Conservation (phyloP, 805 yeast genomes). For the Helenozyma baotianmanensis region DNA sequence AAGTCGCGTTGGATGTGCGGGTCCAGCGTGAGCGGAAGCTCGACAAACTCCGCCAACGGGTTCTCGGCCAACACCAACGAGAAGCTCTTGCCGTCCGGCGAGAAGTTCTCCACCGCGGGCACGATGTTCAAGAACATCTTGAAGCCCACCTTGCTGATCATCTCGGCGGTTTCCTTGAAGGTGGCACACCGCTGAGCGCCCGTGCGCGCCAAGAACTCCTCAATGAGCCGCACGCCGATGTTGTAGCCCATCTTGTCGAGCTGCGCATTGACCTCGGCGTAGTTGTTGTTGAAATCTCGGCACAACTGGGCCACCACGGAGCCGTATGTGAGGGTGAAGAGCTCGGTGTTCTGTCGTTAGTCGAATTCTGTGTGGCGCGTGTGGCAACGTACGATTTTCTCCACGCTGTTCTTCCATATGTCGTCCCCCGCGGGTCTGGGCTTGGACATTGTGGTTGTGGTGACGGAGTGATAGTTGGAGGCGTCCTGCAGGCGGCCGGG, state of each 20-base stretch:
- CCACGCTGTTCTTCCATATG: slow-evolving; percentile 83
- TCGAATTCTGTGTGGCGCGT: too few species aligned
- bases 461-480: too few species aligned
- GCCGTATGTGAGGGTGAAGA: slow-evolving; percentile 93
- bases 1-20: slow-evolving; percentile 62
- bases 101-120: slow-evolving; percentile 75
- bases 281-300: slow-evolving; percentile 73
- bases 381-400: slow-evolving; percentile 68
- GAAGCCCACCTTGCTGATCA: slow-evolving; percentile 82
- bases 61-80: slow-evolving; percentile 73
- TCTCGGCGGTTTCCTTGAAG: slow-evolving; percentile 83
- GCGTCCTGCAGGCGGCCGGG: too few species aligned
- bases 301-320: slow-evolving; percentile 89
- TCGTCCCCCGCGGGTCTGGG: slow-evolving; percentile 63
- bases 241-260: slow-evolving; percentile 92
- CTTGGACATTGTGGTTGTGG: slow-evolving; percentile 9
- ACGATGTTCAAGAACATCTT: slow-evolving; percentile 79
- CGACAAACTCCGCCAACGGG: slow-evolving; percentile 93
- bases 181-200: slow-evolving; percentile 78
- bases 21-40: slow-evolving; percentile 68
- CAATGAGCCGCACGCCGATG: slow-evolving; percentile 86
- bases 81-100: slow-evolving; percentile 69
- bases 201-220: slow-evolving; percentile 86
- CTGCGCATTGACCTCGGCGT: slow-evolving; percentile 73
- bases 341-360: slow-evolving; percentile 67